Base-by-base conservation (phyloP, 1,284 basidiomycete species). In the Phylloboletellus chloephorus region DNA sequence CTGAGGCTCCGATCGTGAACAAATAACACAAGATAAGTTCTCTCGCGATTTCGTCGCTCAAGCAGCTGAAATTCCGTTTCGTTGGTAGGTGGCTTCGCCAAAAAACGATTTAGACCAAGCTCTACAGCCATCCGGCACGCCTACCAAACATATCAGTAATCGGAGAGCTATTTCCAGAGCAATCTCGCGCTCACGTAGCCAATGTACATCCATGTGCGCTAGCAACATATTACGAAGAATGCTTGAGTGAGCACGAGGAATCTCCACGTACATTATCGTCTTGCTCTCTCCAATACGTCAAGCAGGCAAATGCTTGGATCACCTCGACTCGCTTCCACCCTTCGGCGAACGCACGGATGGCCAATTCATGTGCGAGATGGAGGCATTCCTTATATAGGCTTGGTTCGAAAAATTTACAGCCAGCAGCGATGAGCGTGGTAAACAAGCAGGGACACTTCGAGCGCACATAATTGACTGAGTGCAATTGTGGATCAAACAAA, bases 41-140 rank as follows among this genome's bases (percentile, higher is more conserved):
- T 74, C 61, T 89, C 87, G 44, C 82, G 72, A 54, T 89, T 88
- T 23, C 87, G 79, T 21, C 87, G 78, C 56, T 89, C 85, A 24
- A 78, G 68, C 43, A 72, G 60, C 53, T 84, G 78, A 20, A 78
- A 65, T 22, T 78, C 74, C 3, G 73, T 73, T 62, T 89, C 86
- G 47, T 74, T 66, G 6, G 63, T 48, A 11, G 76, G 71, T 7
- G 76, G 74, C 28, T 69, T 63, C 11, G 72, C 56, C 35, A 78
- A 58, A 57, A 77, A 84, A 33, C 78, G 76, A 60, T 89, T 89
- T 19, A 89, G 68, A 24, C 78, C 76, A 29, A 89, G 72, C 56
- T 88, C 85, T 22, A 89, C 78, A 13, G 87, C 83, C 84, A 89
- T 88, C 37, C 86, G 80, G 57, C 82, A 85, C n/a, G 86, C 82